Percentiles rank a stretch among this genome's conserved stretches.
phyloP scores from a whole-genome alignment of 192 early-diverging fungal genomes.

The Podila epigama region DNA sequence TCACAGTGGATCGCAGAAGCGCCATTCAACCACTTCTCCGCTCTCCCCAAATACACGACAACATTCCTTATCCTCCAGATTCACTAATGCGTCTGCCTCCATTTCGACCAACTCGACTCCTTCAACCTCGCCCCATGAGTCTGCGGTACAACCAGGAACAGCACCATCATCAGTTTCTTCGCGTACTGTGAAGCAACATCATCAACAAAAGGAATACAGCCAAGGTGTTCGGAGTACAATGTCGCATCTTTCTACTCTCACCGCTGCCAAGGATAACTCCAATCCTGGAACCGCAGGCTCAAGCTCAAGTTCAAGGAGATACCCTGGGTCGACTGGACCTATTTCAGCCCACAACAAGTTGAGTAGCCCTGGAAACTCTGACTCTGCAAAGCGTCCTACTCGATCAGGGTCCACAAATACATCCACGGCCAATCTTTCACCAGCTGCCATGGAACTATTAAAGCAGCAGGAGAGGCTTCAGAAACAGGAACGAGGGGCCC shows the following conservation, averaged over 20 bases:
- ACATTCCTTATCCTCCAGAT: conserved; percentile 9
- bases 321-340: not conserved
- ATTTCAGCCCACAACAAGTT: not conserved
- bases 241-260: conserved; percentile 11
- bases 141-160: not conserved
- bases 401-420: conserved; percentile 10
- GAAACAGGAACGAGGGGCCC: conserved; percentile 1
- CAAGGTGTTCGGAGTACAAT: conserved; percentile 17
- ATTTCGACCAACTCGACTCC: conserved; percentile 41
- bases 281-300: not conserved
- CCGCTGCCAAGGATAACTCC: conserved; percentile 1
- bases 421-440: conserved; percentile 13
- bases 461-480: conserved; percentile 32
- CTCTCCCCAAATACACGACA: conserved; percentile 7
- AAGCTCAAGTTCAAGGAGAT: not conserved
- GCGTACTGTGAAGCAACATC: conserved; percentile 9
- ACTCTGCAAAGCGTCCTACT: not conserved
- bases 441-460: conserved; percentile 25
- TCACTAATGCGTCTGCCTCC: not conserved
- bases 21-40: conserved; percentile 31
- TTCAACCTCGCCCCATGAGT: conserved; percentile 24
- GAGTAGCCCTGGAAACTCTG: not conserved
- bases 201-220: conserved; percentile 33
- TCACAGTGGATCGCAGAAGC: conserved; percentile 1
- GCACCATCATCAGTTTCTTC: not conserved